A percentile compares a stretch with the other conserved stretches of the same genome.
Evolutionary conservation across 805 yeast genomes (phyloP).

Genomic region (Wickerhamiella australiensis): DNA sequence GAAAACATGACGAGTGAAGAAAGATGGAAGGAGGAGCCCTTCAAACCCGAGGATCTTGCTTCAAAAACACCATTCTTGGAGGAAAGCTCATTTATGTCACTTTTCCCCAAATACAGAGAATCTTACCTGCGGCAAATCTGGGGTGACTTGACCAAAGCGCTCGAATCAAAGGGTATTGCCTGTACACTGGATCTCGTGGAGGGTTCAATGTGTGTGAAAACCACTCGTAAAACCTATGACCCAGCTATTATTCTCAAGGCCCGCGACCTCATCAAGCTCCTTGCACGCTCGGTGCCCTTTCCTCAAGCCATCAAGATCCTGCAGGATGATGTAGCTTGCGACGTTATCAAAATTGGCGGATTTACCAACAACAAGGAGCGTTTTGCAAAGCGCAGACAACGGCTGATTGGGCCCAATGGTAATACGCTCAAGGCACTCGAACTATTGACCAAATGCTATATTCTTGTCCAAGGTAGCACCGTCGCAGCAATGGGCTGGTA

Average conservation of each 20-base stretch:
- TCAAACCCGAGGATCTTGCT: constrained; percentile 77
- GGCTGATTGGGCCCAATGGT: constrained; percentile 94
- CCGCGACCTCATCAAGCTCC: constrained; percentile 80
- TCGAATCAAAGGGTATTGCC: constrained; percentile 59
- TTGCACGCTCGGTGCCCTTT: constrained; percentile 92
- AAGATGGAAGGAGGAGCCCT: constrained; percentile 44
- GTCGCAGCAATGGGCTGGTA: constrained; percentile 95
- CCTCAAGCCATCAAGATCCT: constrained; percentile 90
- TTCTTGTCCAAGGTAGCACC: constrained; percentile 93
- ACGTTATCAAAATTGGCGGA: constrained; percentile 87
- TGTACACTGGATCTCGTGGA: constrained; percentile 84
- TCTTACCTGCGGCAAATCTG: constrained; percentile 76
- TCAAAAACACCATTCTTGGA: constrained; percentile 87
- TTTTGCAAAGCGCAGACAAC: constrained; percentile 88
- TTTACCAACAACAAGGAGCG: constrained; percentile 83
- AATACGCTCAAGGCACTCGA: constrained; percentile 93
- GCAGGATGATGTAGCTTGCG: constrained; percentile 90
- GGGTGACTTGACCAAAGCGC: constrained; percentile 80
- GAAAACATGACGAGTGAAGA: constrained; percentile 1
- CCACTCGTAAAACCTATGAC: constrained; percentile 90
- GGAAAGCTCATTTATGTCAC: constrained; percentile 86
- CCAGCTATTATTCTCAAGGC: constrained; percentile 91
- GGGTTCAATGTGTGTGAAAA: constrained; percentile 93
- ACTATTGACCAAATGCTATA: constrained; percentile 86
- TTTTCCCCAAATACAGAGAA: constrained; percentile 95